Evolutionary conservation across 2,329 filamentous ascomycete genomes (phyloP).

Genomic region (Thelonectria blattea): DNA sequence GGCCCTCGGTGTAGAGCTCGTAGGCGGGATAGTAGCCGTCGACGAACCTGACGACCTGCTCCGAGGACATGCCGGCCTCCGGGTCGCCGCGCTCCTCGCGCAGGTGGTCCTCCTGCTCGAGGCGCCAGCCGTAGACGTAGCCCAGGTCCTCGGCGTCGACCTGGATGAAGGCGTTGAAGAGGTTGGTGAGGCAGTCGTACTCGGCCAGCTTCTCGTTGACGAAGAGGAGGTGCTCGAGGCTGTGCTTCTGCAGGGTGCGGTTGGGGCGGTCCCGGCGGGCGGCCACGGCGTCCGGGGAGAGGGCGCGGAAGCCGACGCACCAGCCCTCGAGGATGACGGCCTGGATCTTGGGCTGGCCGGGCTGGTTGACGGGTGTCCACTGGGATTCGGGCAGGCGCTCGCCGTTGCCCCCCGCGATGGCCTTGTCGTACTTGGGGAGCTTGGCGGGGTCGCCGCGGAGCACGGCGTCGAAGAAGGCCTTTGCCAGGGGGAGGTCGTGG

Average conservation of each 20-base stretch:
- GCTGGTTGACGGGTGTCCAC: conserved; percentile 66
- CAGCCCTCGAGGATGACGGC: conserved; percentile 88
- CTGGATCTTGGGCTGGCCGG: conserved; percentile 55
- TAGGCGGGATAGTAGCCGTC: conserved; percentile 74
- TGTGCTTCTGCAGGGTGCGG: conserved; percentile 56
- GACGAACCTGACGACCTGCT: conserved; percentile 78
- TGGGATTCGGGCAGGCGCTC: conserved; percentile 69
- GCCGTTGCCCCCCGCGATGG: conserved; percentile 74
- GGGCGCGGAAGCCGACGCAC: conserved; percentile 82
- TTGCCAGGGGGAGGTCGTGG: conserved; percentile 74
- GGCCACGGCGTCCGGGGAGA: conserved; percentile 58
- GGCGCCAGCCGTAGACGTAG: conserved; percentile 85
- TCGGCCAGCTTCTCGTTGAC: conserved; percentile 54
- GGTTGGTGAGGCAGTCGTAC: conserved; percentile 57
- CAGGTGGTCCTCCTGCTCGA: conserved; percentile 78
- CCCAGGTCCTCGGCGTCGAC: conserved; percentile 72
- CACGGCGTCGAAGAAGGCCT: conserved; percentile 65
- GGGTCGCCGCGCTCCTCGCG: conserved; percentile 64
- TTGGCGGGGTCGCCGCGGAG: conserved; percentile 57
- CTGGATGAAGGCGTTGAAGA: conserved; percentile 62
- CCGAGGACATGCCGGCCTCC: conserved; percentile 76
- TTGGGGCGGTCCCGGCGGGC: conserved; percentile 58
- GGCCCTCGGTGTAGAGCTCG: conserved; percentile 68
- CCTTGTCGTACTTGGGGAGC: conserved; percentile 85
- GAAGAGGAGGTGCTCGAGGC: conserved; percentile 55